These are phyloP conservation scores for Brassica juncea DNA, from an alignment of 345 rosid genomes.

Conservation along the genomic window DNA sequence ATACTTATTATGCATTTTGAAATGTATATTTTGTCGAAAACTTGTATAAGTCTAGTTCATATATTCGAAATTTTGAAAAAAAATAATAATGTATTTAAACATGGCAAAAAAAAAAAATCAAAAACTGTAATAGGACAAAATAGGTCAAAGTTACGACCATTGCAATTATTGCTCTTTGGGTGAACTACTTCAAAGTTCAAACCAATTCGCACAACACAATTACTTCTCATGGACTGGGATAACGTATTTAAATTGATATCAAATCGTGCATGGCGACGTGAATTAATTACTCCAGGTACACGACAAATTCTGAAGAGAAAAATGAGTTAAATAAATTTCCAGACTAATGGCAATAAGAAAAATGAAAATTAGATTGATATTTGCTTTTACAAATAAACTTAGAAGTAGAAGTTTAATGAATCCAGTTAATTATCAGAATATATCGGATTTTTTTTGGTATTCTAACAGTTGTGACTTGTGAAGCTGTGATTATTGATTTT, in stretches of 20 bases:
- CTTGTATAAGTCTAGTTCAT: constrained; percentile 5
- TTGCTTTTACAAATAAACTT: too few relatives aligned
- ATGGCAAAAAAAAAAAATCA: neutral
- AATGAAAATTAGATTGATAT: too few relatives aligned
- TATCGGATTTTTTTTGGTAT: neutral
- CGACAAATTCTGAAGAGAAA: constrained; percentile 22
- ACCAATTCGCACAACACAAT: constrained; percentile 30
- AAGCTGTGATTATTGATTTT: neutral
- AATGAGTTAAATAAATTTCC: too few relatives aligned
- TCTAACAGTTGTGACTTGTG: neutral
- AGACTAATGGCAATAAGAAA: too few relatives aligned
- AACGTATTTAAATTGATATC: constrained; percentile 30
- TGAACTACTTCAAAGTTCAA: constrained; percentile 38
- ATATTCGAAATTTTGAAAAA: neutral
- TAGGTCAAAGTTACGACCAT: constrained; percentile 34
- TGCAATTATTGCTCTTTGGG: constrained; percentile 30
- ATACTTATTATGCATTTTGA: neutral
- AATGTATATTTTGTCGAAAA: neutral
- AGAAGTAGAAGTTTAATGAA: neutral
- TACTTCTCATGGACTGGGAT: constrained; percentile 33
- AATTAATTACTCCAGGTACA: constrained; percentile 22
- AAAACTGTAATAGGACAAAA: constrained; percentile 16
- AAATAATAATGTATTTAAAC: constrained; percentile 6
- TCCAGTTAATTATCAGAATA: neutral
- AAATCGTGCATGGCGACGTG: constrained; percentile 18